A percentile compares a stretch with the other conserved stretches of the same genome.
phyloP scores from a whole-genome alignment of 2,329 filamentous ascomycete species.

The Paecilomyces fulvus region DNA sequence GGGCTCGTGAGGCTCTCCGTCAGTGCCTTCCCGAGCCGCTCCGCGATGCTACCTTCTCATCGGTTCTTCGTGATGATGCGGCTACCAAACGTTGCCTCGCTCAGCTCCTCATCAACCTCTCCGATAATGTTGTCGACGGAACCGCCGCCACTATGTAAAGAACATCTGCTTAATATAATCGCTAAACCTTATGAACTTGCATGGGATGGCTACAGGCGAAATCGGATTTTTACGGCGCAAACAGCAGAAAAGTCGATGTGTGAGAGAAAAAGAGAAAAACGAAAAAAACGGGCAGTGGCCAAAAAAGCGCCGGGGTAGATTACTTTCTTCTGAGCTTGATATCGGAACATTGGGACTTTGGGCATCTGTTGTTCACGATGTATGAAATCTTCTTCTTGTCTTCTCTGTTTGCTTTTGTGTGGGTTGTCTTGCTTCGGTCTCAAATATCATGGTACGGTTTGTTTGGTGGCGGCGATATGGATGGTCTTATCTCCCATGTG shows the following conservation, averaged over 20 bases:
- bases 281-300: constrained; percentile 5
- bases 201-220: constrained; percentile 34
- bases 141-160: constrained; percentile 32
- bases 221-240: constrained; percentile 31
- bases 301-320: constrained; percentile 3
- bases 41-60: constrained; percentile 95
- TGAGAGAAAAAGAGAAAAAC: constrained; percentile 5
- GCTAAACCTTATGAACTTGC: constrained; percentile 31
- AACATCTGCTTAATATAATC: constrained; percentile 18
- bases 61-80: constrained; percentile 90
- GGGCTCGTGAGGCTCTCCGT: constrained; percentile 84
- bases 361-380: constrained; percentile 9
- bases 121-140: constrained; percentile 67
- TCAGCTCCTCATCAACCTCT: constrained; percentile 94
- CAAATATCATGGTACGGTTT: constrained; percentile 21
- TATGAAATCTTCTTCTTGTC: constrained; percentile 8
- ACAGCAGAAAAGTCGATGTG: constrained; percentile 7
- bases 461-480: constrained; percentile 26
- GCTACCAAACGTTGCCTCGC: constrained; percentile 95
- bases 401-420: constrained; percentile 5
- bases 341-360: constrained; percentile 3
- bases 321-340: constrained; percentile 5
- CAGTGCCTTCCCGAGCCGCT: constrained; percentile 97
- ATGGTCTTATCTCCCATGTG: constrained; percentile 25
- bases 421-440: constrained; percentile 8